Percentiles rank a stretch among this genome's conserved stretches.
Conservation (phyloP, 805 yeast genomes). For the Starmerella scarabaei region DNA sequence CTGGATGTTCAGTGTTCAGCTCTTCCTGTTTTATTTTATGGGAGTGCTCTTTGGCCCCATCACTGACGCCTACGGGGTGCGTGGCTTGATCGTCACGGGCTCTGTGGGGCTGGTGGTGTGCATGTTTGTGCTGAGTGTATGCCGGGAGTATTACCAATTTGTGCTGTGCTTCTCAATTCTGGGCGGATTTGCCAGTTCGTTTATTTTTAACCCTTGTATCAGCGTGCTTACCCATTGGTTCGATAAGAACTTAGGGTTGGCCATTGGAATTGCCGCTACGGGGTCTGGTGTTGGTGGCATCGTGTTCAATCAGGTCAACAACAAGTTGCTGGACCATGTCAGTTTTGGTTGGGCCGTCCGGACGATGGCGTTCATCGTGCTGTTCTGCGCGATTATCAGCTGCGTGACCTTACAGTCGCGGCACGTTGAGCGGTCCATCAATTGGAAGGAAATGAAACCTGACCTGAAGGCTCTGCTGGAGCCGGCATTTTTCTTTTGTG, state of each 20-base stretch:
- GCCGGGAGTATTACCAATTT: slow-evolving; percentile 44
- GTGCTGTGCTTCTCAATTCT: slow-evolving; percentile 42
- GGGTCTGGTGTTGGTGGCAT: slow-evolving; percentile 62
- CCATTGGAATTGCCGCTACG: slow-evolving; percentile 47
- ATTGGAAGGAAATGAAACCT: slow-evolving; percentile 19
- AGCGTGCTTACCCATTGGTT: slow-evolving; percentile 55
- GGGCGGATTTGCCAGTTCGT: slow-evolving; percentile 35
- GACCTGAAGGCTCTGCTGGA: slow-evolving; percentile 26
- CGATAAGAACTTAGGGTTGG: slow-evolving; percentile 41
- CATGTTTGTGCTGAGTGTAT: slow-evolving; percentile 39
- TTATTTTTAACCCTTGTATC: slow-evolving; percentile 40
- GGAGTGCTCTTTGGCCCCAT: slow-evolving; percentile 40
- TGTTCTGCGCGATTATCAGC: slow-evolving; percentile 23
- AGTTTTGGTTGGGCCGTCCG: slow-evolving; percentile 54
- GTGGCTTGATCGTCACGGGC: slow-evolving; percentile 35
- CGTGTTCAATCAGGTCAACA: slow-evolving; percentile 42
- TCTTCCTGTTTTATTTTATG: slow-evolving; percentile 30
- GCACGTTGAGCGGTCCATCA: slow-evolving; percentile 13
- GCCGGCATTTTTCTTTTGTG: slow-evolving; percentile 22
- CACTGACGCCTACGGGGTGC: slow-evolving; percentile 49
- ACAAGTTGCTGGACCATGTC: slow-evolving; percentile 33
- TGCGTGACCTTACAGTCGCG: slow-evolving; percentile 32
- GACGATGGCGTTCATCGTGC: slow-evolving; percentile 30
- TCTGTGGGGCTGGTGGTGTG: slow-evolving; percentile 36
- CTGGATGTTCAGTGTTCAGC: slow-evolving; percentile 48